Base-by-base conservation (phyloP, 352 stramenopile species). In the Pythium grandisporangium region DNA sequence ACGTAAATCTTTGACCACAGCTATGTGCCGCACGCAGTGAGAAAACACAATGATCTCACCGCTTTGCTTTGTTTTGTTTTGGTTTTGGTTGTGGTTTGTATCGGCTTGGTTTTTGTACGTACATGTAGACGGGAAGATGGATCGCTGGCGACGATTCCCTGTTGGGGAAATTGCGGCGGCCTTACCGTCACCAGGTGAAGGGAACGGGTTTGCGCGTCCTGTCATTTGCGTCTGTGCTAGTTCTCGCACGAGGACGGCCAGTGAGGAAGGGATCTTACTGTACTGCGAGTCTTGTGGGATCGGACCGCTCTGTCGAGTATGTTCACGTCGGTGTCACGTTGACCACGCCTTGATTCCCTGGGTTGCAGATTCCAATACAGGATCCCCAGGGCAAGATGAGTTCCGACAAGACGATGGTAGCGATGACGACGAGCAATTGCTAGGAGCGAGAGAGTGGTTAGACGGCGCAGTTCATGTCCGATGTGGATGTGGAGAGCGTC, bases 71-170 rank as follows among this genome's bases (percentile, higher is more conserved):
- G 16, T 19, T n/a, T n/a, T n/a, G n/a, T n/a, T n/a, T n/a, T n/a
- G n/a, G n/a, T n/a, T n/a, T n/a, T n/a, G n/a, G n/a, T 48, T 25
- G 20, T 33, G 33, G 1, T n/a, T 19, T 0, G 6, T 26, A 29
- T 11, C 12, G 12, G 8, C 33, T 16, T 16, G 29, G 34, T 11
- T 12, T 23, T 7, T 40, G 19, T 21, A 32, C 5, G 16, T 30
- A 33, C 19, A 17, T 27, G 3, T 43, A 76, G 64, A 56, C 1
- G 61, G 53, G 1, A 39, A 51, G 17, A 62, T 75, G 25, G 71
- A 89, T 62, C 70, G 70, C 33, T 89, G 75, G 68, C 61, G 70
- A 4, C 74, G 79, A 38, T 78, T 86, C 37, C 55, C 67, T 5
- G 33, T 85, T n/a, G 54, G 42, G 5, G 13, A 24, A 1, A 38